These are phyloP conservation scores for Fraxinus latifolia DNA, from an alignment of 305 asterid genomes.

Conservation along the genomic window DNA sequence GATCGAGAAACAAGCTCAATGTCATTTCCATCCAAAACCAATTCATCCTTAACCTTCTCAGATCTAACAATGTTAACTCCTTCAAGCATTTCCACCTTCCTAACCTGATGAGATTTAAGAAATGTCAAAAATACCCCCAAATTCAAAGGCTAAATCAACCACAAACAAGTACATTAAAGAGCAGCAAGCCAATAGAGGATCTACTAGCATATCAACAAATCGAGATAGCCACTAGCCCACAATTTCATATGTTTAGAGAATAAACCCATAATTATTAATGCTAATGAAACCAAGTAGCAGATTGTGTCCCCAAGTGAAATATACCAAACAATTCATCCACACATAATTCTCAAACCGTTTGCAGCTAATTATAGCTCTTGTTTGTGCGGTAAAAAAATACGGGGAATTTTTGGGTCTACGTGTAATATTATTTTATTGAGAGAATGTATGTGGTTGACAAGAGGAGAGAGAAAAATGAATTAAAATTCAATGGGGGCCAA, in stretches of 20 bases:
- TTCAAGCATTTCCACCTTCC: slow-evolving; percentile 77
- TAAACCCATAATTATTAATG: neutral
- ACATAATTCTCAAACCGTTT: neutral
- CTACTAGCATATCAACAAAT: neutral
- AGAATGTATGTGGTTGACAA: no score
- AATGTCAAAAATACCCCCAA: neutral
- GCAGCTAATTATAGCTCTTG: neutral
- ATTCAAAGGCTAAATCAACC: neutral
- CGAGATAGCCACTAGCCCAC: neutral
- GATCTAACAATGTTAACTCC: slow-evolving; percentile 61
- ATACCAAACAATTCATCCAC: neutral
- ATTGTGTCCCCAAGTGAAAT: neutral
- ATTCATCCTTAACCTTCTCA: slow-evolving; percentile 75
- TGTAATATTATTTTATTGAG: no score
- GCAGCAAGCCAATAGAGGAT: neutral
- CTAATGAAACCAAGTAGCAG: neutral
- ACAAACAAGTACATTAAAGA: neutral
- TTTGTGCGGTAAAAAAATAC: no score
- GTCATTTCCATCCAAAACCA: slow-evolving; percentile 69
- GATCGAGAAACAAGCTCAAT: slow-evolving; percentile 71
- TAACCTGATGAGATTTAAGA: slow-evolving; percentile 33
- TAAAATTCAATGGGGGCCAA: neutral
- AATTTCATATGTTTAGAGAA: neutral
- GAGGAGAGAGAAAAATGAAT: no score
- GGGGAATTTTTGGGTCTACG: no score